Evolutionary conservation across 345 rosid genomes (phyloP).

Genomic region (Populus euphratica): DNA sequence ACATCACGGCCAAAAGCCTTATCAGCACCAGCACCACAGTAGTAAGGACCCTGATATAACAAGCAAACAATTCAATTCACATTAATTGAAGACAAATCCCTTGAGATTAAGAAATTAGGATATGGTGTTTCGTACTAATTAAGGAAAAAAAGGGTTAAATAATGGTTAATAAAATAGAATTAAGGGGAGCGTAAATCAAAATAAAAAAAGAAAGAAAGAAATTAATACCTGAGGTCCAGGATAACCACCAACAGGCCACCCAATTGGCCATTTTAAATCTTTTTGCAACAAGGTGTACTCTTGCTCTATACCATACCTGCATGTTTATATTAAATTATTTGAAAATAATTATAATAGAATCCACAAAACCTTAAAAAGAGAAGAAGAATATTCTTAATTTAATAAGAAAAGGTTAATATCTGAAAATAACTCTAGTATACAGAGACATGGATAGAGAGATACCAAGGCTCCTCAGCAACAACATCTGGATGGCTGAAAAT

Average conservation of each 20-base stretch:
- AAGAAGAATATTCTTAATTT: neutral
- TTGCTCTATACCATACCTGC: slow-evolving; percentile 89
- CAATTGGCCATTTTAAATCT: slow-evolving; percentile 80
- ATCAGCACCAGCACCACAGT: slow-evolving; percentile 26
- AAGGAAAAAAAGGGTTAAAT: neutral
- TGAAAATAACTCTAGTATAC: neutral
- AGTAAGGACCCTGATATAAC: slow-evolving; percentile 18
- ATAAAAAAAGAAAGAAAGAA: neutral
- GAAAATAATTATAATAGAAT: neutral
- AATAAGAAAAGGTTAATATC: neutral
- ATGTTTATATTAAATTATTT: neutral
- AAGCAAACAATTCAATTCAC: neutral
- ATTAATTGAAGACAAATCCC: neutral
- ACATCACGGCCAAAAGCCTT: slow-evolving; percentile 26
- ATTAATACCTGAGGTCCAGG: slow-evolving; percentile 55
- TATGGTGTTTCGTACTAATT: neutral
- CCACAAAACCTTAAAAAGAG: neutral
- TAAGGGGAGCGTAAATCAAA: neutral
- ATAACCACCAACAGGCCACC: slow-evolving; percentile 89
- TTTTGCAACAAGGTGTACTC: slow-evolving; percentile 93
- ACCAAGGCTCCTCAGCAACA: slow-evolving; percentile 74
- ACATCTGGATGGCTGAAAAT: slow-evolving; percentile 72
- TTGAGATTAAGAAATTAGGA: neutral
- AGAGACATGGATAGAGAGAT: neutral
- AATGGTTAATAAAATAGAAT: neutral